phyloP scores from a whole-genome alignment of 1,284 basidiomycete species.

The Irpex sp. region DNA sequence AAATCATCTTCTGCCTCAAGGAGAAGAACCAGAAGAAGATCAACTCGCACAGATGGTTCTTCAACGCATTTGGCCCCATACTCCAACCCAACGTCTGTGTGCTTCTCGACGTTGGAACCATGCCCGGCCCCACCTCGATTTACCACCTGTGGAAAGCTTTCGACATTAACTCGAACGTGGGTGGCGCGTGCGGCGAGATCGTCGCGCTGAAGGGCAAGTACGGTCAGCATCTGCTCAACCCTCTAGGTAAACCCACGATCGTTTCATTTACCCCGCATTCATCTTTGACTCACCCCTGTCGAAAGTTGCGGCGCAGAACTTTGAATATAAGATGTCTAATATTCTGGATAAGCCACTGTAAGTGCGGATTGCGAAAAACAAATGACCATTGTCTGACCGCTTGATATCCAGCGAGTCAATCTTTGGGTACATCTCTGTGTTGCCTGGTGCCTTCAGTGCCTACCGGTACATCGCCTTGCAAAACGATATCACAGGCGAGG shows the following conservation, averaged over 20 bases:
- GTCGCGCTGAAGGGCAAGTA: slow-evolving; percentile 87
- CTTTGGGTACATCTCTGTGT: slow-evolving; percentile 90
- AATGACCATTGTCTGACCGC: not conserved
- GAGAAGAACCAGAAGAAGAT: slow-evolving; percentile 92
- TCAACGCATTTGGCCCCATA: slow-evolving; percentile 80
- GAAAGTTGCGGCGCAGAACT: slow-evolving; percentile 83
- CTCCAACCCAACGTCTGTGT: slow-evolving; percentile 88
- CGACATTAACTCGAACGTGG: slow-evolving; percentile 93
- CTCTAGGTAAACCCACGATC: slow-evolving; percentile 47
- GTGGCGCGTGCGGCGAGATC: slow-evolving; percentile 96
- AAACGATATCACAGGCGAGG: slow-evolving; percentile 79
- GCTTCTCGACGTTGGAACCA: slow-evolving; percentile 91
- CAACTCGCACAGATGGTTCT: slow-evolving; percentile 93
- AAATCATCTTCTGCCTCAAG: slow-evolving; percentile 93
- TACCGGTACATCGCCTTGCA: slow-evolving; percentile 89
- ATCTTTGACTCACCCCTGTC: not conserved
- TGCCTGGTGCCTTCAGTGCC: slow-evolving; percentile 92
- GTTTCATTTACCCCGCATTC: not conserved
- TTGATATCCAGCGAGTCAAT: slow-evolving; percentile 50
- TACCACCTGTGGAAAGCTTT: slow-evolving; percentile 98
- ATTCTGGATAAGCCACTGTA: slow-evolving; percentile 85
- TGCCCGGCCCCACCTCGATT: slow-evolving; percentile 84
- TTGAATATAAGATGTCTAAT: slow-evolving; percentile 97
- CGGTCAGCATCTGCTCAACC: slow-evolving; percentile 74
- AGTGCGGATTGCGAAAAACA: slow-evolving; percentile 15